Evolutionary conservation across 2,329 filamentous ascomycete species (phyloP), one percentile per base, ranked within the genome.

Genomic region (Neofusicoccum ribis): DNA sequence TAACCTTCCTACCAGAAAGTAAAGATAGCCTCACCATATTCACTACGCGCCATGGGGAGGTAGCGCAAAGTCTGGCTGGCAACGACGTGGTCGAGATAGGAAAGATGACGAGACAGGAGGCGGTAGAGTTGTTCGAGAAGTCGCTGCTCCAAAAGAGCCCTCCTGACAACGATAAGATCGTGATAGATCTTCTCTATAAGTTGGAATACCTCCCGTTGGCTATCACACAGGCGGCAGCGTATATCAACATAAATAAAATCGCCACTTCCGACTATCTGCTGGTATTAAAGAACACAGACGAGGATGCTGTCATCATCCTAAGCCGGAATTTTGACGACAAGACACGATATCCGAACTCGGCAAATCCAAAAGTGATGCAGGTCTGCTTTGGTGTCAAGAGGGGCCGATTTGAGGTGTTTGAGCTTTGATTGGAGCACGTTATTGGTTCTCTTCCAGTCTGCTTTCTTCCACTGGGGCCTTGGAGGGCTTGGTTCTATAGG

Each of bases 301-400:
- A 69, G 31, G 70, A 74, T 31, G 58, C 68, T 3, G 67, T 76
- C 11, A 69, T 75, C 4, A 66, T 79, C 17, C 66, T 78, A 7
- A 75, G 68, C 54, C 61, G 71, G 68, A 70, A 72, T 20, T 79
- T 78, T 56, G 67, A 72, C 44, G 77, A 79, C 67, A 34, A 65
- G 36, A 65, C 66, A 27, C 70, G 74, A 43, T 76, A 78, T 63
- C 58, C 54, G 5, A 68, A 72, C 11, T 69, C 71, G 15, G 67
- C 72, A 49, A 78, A 76, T 64, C n/a, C n/a, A n/a, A n/a, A n/a
- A n/a, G n/a, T n/a, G n/a, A n/a, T n/a, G n/a, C n/a, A n/a, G n/a
- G n/a, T n/a, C n/a, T n/a, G n/a, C n/a, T n/a, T n/a, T n/a, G n/a
- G n/a, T n/a, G n/a, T n/a, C n/a, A n/a, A n/a, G n/a, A n/a, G n/a